phyloP scores from a whole-genome alignment of 805 yeast genomes.

The Vanderwaltozyma yarrowii region DNA sequence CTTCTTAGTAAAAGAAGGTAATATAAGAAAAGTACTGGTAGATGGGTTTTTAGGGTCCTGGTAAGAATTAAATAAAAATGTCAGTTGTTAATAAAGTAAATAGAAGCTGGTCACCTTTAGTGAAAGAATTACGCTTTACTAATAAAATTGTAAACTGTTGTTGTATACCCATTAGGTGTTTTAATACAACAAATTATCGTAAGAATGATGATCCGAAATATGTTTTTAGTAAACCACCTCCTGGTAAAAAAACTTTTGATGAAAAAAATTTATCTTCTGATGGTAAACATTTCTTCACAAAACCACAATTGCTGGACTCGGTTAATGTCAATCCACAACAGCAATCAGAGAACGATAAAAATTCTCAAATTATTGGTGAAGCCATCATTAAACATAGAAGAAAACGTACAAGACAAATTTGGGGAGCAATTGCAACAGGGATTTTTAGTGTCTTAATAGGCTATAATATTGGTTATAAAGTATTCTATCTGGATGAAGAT shows the following conservation, averaged over 20 bases:
- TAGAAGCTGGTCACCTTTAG: no score
- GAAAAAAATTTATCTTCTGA: no score
- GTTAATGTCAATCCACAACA: no score
- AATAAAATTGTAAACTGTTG: no score
- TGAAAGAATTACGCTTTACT: no score
- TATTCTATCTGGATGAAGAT: constrained; percentile 17
- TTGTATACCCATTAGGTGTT: no score
- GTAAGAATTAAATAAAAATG: no score
- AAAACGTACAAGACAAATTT: constrained; percentile 9
- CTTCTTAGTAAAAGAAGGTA: no score
- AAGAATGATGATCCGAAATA: constrained; percentile 7
- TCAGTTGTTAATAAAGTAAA: no score
- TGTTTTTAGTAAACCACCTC: constrained; percentile 15
- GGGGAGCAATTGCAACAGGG: constrained; percentile 8
- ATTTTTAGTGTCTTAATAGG: constrained; percentile 17
- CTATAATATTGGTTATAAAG: constrained; percentile 22
- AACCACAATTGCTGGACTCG: constrained; percentile 4
- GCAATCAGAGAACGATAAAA: not conserved
- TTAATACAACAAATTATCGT: no score
- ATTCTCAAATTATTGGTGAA: constrained; percentile 9
- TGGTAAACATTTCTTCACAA: constrained; percentile 20
- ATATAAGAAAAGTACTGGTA: no score
- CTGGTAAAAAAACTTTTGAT: not conserved
- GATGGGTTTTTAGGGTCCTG: no score
- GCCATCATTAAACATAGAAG: constrained; percentile 15